Conservation (phyloP, 306 rosid genomes). For the Biancaea sappan region DNA sequence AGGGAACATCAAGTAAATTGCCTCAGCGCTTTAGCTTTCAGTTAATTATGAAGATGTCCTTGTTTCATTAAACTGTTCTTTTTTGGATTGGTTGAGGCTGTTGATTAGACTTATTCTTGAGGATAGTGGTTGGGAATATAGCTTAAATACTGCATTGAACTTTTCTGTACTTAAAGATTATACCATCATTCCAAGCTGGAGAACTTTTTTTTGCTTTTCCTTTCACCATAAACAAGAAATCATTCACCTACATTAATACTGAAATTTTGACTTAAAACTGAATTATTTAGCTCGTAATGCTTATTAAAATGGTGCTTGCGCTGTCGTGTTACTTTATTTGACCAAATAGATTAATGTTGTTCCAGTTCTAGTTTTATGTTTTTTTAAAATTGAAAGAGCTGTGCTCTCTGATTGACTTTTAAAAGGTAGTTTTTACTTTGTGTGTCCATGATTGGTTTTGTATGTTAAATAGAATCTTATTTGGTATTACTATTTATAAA, state of each 20-base stretch:
- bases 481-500: constrained; percentile 9
- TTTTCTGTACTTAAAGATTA: background rate
- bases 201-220: background rate
- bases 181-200: background rate
- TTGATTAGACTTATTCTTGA: constrained; percentile 2
- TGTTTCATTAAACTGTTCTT: constrained; percentile 8
- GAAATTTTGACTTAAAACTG: background rate
- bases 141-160: background rate
- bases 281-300: background rate
- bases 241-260: background rate
- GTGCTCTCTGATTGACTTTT: background rate
- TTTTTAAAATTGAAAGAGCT: too few relatives aligned
- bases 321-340: constrained; percentile 2
- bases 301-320: constrained; percentile 13
- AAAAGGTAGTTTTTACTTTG: background rate
- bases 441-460: constrained; percentile 12
- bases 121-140: constrained; percentile 18
- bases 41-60: constrained; percentile 6
- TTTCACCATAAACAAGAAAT: background rate
- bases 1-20: constrained; percentile 21
- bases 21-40: constrained; percentile 3
- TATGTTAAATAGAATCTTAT: constrained; percentile 1
- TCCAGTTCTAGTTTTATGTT: background rate
- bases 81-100: constrained; percentile 17
- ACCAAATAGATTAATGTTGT: background rate